These are phyloP conservation scores for Claviceps humidiphila DNA, from an alignment of 2,329 filamentous ascomycete genomes.

Conservation along the genomic window DNA sequence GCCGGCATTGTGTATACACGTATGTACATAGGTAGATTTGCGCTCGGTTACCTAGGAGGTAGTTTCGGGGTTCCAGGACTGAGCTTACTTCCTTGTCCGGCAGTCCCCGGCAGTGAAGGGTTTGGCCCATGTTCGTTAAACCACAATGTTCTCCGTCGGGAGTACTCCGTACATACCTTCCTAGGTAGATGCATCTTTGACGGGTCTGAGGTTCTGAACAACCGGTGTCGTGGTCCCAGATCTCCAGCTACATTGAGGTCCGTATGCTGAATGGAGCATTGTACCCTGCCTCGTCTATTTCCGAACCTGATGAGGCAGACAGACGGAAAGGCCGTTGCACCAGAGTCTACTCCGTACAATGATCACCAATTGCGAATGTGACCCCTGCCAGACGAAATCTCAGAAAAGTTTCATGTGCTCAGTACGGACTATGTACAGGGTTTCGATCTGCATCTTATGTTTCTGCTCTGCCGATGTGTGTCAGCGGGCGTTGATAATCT, in stretches of 20 bases:
- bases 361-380: not conserved
- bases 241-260: not conserved
- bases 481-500: no score
- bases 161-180: no score
- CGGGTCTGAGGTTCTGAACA: no score
- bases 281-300: not conserved
- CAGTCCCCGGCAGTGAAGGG: not conserved
- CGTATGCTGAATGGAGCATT: not conserved
- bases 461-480: no score
- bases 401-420: not conserved
- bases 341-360: no score
- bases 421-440: no score
- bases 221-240: not conserved
- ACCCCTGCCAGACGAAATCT: not conserved
- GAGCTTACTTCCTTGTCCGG: not conserved
- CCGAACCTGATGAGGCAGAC: not conserved
- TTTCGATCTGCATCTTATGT: no score
- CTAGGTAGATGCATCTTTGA: no score
- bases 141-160: not conserved
- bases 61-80: not conserved
- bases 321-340: not conserved
- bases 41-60: no score
- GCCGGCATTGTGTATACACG: not conserved
- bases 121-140: not conserved
- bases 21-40: not conserved